Base-by-base conservation (phyloP, 2,329 filamentous ascomycete species). In the Cercospora janseana region DNA sequence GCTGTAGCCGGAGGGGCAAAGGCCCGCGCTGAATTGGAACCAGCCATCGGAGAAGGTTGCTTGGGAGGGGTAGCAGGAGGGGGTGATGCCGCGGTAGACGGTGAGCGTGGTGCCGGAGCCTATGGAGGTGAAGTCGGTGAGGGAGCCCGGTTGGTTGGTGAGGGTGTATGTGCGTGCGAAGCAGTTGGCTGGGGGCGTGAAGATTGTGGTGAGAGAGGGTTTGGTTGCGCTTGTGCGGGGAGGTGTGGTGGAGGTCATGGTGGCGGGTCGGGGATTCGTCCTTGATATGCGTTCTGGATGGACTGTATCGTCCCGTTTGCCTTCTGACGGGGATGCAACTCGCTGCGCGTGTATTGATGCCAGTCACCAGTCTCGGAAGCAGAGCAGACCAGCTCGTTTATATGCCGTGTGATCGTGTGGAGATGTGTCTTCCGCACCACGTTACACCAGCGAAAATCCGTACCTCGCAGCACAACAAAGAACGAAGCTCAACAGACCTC, bases 41-140 rank as follows among this genome's bases (percentile, higher is more conserved):
- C 42, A 55, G 13, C 52, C 52, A 35, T 55, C 52, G 23, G 37
- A 45, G 13, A 55, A 45, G 4, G 45, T 51, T 3, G 49, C 52
- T 23, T 51, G 28, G 4, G 48, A 34, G 10, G 52, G 52, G 26
- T 45, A 55, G 28, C 52, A 55, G 18, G 48, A 48, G n/a, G 49
- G 37, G 31, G 38, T 49, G 32, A 49, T 51, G 27, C 47, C 48
- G 23, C 49, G 42, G 23, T 35, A 46, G 13, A 45, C 28, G 2
- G 49, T 51, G 18, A 51, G 34, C 2, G 44, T 51, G 6, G 44
- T 37, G 18, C 41, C 41, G 41, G 26, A 31, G 27, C 41, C 41
- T 10, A 31, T 31, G 26, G 44, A 40, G 16, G 44, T 38, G 20
- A 37, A 18, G 23, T 46, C 44, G 4, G 49, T 51, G 4, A 44